Conservation (phyloP, 345 rosid species). For the Anacardium occidentale region DNA sequence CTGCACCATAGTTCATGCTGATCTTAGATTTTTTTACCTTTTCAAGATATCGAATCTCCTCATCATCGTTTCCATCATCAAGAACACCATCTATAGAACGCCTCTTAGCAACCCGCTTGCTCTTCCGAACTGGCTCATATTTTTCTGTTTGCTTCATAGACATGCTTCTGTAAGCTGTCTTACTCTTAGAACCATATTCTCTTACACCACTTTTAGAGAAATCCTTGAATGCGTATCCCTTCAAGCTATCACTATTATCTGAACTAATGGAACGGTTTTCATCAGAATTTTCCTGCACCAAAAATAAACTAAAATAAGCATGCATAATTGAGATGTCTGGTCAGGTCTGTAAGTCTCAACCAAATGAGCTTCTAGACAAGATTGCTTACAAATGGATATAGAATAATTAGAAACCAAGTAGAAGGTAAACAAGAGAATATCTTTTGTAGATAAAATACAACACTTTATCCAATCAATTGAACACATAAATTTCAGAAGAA, state of each 20-base stretch:
- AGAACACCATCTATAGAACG: conserved; percentile 38
- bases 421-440: not conserved
- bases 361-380: not conserved
- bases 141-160: conserved; percentile 31
- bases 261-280: conserved; percentile 29
- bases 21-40: conserved; percentile 40
- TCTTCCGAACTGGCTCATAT: conserved; percentile 44
- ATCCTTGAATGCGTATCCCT: conserved; percentile 46
- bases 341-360: conserved; percentile 11
- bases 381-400: not conserved
- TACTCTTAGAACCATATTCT: conserved; percentile 26
- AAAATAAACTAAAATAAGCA: conserved; percentile 17
- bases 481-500: not conserved
- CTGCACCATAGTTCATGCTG: conserved; percentile 26
- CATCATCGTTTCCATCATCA: conserved; percentile 45
- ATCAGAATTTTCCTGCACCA: conserved; percentile 37
- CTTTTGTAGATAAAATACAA: not conserved
- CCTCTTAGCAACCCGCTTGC: conserved; percentile 48
- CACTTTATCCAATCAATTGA: not conserved
- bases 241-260: conserved; percentile 35
- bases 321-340: conserved; percentile 8
- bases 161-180: conserved; percentile 27
- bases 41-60: conserved; percentile 54
- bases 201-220: conserved; percentile 32
- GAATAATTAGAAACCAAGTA: not conserved